phyloP scores from a whole-genome alignment of 2,329 filamentous ascomycete species.

The Fusarium stilboides region DNA sequence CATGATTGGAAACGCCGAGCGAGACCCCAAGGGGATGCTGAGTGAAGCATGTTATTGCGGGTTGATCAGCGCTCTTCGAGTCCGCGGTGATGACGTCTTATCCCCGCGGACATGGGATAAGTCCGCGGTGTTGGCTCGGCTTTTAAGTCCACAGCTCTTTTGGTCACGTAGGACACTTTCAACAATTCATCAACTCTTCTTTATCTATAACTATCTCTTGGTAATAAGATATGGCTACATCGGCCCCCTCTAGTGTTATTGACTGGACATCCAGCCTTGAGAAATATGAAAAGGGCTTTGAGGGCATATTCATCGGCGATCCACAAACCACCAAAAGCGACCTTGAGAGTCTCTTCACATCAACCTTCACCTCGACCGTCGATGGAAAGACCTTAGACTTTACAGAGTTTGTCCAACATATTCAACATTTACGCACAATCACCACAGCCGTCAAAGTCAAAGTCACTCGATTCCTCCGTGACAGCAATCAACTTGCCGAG shows the following conservation, averaged over 20 bases:
- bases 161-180: not conserved
- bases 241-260: fast-evolving
- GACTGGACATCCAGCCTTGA: slow-evolving; percentile 3
- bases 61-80: not conserved
- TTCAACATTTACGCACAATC: slow-evolving; percentile 1
- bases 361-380: not conserved
- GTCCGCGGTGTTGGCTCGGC: not conserved
- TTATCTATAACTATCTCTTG: fast-evolving
- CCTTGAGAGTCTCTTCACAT: not conserved
- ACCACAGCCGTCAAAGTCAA: slow-evolving; percentile 10
- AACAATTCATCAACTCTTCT: not conserved
- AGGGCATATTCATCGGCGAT: slow-evolving; percentile 9
- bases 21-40: too few relatives aligned
- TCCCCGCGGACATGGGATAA: not conserved
- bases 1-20: too few relatives aligned
- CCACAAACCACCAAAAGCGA: not conserved
- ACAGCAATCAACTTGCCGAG: slow-evolving; percentile 8
- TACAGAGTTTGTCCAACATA: slow-evolving; percentile 1
- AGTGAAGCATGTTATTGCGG: too few relatives aligned
- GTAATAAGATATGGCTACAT: not conserved
- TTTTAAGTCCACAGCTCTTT: not conserved
- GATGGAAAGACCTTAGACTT: not conserved
- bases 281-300: slow-evolving; percentile 1
- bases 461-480: slow-evolving; percentile 1
- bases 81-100: not conserved